These are phyloP conservation scores for Atkinsonella texensis DNA, from an alignment of 2,329 filamentous ascomycete genomes.

Conservation along the genomic window DNA sequence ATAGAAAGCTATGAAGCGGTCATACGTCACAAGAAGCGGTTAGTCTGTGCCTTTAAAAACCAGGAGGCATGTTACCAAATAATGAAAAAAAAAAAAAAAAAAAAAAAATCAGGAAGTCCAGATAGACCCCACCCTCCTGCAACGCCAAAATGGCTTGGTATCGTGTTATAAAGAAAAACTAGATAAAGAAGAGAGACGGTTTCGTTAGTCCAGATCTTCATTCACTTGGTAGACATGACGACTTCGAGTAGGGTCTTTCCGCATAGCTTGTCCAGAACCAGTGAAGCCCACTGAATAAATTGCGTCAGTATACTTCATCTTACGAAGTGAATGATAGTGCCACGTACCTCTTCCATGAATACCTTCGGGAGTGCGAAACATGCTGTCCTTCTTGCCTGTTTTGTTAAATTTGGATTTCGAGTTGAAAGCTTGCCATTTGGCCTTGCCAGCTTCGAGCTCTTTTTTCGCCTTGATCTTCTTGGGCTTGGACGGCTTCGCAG, in stretches of 20 bases:
- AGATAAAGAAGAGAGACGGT: neutral
- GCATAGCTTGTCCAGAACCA: constrained; percentile 90
- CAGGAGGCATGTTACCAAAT: constrained; percentile 23
- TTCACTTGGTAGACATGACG: constrained; percentile 75
- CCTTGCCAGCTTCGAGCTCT: constrained; percentile 81
- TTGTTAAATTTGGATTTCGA: constrained; percentile 62
- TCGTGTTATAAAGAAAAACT: constrained; percentile 2
- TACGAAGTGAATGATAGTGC: neutral
- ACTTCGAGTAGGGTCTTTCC: constrained; percentile 72
- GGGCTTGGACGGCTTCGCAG: constrained; percentile 60
- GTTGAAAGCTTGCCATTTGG: constrained; percentile 89
- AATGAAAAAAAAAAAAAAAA: constrained; percentile 14
- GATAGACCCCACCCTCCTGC: constrained; percentile 9
- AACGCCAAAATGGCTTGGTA: constrained; percentile 9
- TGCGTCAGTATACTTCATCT: constrained; percentile 10
- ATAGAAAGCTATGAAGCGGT: neutral
- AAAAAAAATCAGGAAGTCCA: constrained; percentile 10
- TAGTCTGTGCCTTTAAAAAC: constrained; percentile 29
- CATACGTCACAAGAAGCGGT: constrained; percentile 17
- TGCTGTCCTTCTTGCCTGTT: constrained; percentile 74
- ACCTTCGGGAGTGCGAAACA: constrained; percentile 88
- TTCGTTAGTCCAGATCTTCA: constrained; percentile 56
- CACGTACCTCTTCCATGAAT: constrained; percentile 70
- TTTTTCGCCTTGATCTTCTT: constrained; percentile 89
- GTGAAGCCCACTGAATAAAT: constrained; percentile 71